These are phyloP conservation scores for Ogataea paraovalis DNA, from an alignment of 805 yeast species.

Conservation along the genomic window DNA sequence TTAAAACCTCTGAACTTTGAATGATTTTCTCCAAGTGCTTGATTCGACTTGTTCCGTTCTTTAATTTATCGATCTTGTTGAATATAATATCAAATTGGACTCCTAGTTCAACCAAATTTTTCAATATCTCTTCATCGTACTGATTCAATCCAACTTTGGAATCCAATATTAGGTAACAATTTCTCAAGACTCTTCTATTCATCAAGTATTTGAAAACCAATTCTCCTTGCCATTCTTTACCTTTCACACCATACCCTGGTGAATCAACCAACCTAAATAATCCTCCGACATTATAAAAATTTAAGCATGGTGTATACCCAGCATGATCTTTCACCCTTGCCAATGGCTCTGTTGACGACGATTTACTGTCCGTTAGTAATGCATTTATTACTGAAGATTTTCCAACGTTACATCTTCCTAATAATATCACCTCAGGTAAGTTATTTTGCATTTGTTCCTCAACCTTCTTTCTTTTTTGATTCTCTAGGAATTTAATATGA, in stretches of 20 bases:
- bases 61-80: slow-evolving; percentile 68
- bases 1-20: slow-evolving; percentile 32
- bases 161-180: slow-evolving; percentile 60
- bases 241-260: slow-evolving; percentile 86
- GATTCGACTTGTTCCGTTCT: slow-evolving; percentile 24
- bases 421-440: slow-evolving; percentile 69
- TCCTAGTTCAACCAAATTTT: slow-evolving; percentile 48
- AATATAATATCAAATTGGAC: slow-evolving; percentile 69
- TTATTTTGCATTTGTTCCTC: slow-evolving; percentile 20
- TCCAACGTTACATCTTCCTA: slow-evolving; percentile 86
- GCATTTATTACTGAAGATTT: slow-evolving; percentile 74
- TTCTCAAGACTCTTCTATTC: slow-evolving; percentile 47
- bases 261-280: slow-evolving; percentile 69
- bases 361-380: slow-evolving; percentile 40
- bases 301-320: slow-evolving; percentile 56
- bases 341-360: slow-evolving; percentile 25
- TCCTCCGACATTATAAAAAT: slow-evolving; percentile 65
- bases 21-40: slow-evolving; percentile 38
- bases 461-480: slow-evolving; percentile 18
- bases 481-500: slow-evolving; percentile 24
- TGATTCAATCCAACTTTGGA: slow-evolving; percentile 55
- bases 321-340: slow-evolving; percentile 41
- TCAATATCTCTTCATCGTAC: slow-evolving; percentile 52
- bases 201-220: slow-evolving; percentile 60
- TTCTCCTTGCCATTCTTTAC: slow-evolving; percentile 64